Percentiles rank a stretch among this genome's conserved stretches.
These are phyloP conservation scores for Globisporangium solare DNA, from an alignment of 352 stramenopile genomes.

Conservation along the genomic window DNA sequence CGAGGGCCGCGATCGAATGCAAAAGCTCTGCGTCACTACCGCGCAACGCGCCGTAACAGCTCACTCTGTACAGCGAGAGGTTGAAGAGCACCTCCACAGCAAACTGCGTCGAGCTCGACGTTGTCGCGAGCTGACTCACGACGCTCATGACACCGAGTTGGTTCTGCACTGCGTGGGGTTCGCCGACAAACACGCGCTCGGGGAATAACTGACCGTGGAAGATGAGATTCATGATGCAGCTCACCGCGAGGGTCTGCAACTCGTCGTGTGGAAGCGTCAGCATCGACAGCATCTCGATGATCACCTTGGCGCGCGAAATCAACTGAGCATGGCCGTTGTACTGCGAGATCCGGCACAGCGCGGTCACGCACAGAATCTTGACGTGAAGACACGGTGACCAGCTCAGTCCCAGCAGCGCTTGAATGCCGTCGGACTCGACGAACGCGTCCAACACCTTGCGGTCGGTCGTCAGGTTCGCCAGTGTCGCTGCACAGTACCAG, in stretches of 20 bases:
- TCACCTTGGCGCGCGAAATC: constrained; percentile 31
- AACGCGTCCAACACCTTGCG: constrained; percentile 39
- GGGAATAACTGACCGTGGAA: constrained; percentile 56
- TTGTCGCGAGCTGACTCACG: constrained; percentile 40
- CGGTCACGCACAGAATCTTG: constrained; percentile 62
- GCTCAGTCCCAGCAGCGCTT: constrained; percentile 60
- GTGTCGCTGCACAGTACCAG: constrained; percentile 52
- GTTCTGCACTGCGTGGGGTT: constrained; percentile 62
- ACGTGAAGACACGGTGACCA: constrained; percentile 63
- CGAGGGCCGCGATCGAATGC: constrained; percentile 34
- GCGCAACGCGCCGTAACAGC: constrained; percentile 44
- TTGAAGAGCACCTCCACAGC: constrained; percentile 68
- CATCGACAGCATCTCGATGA: constrained; percentile 72
- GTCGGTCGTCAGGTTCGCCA: constrained; percentile 63
- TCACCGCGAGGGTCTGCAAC: constrained; percentile 59
- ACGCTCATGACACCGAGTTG: constrained; percentile 64
- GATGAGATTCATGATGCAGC: constrained; percentile 67
- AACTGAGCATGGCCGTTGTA: constrained; percentile 25
- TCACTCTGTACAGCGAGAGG: constrained; percentile 53
- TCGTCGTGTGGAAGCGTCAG: constrained; percentile 46
- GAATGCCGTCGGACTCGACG: constrained; percentile 41
- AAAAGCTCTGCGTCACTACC: constrained; percentile 61
- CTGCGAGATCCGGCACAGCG: constrained; percentile 55
- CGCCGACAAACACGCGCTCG: constrained; percentile 70
- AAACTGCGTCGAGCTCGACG: constrained; percentile 40